Base-by-base conservation (phyloP, 805 yeast species). In the Candida easanensis region DNA sequence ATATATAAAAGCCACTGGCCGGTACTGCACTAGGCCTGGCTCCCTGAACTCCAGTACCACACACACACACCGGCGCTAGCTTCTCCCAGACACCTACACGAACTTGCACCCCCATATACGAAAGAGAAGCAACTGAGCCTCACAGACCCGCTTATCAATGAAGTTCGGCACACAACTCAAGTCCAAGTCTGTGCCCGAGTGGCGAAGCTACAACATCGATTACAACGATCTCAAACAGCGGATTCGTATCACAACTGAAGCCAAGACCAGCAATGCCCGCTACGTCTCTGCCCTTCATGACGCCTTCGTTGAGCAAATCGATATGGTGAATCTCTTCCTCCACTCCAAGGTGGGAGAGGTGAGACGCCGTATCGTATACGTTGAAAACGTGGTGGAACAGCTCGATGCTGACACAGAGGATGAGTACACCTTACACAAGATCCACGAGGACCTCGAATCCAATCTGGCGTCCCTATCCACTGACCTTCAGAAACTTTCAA, bases 191-290 rank as follows among this genome's bases (percentile, higher is more conserved):
- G 84, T 88, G 19, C 88, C 90, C 2, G 93, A 87, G 66, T 90
- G 98, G 97, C 76, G 77, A 54, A 76, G 78, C 48, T 83, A 87
- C 64, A 88, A 90, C 62, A 72, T 90, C 32, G 89, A 88, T 57
- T 90, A 90, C 64, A 84, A 88, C 52, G 86, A 80, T 28, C 61
- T 90, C 44, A 90, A 89, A 63, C 64, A 65, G 4, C 71, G 75
- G 35, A 87, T 90, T 45, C 74, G 82, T 53, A 59, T 62, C 8
- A 84, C 91, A 1, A 58, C 68, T 20, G 49, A 49, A 26, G 82
- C 89, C 2, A 55, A 65, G n/a, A 30, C 42, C 5, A 15, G 23
- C 20, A 25, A 43, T 14, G 38, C 28, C 19, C 26, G 22, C 22
- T 33, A 17, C 28, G 41, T 51, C n/a, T 59, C 64, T 27, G 58